Evolutionary conservation across 176 grass and related monocot species (phyloP).

Genomic region (Saccharum officinarum): DNA sequence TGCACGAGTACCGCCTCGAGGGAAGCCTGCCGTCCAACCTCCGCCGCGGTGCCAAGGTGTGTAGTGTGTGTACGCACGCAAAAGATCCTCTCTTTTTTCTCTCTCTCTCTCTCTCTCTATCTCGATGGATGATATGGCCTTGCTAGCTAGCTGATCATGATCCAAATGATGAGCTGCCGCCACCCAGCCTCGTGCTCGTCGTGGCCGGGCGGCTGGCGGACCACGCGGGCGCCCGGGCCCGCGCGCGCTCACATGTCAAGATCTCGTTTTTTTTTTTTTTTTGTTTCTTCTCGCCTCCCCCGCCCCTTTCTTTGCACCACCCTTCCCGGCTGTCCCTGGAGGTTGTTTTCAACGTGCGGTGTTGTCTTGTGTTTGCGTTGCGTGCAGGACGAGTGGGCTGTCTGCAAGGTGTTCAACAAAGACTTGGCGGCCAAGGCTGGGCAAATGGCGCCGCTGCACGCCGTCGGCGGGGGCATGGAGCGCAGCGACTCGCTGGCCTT

Average conservation of each 20-base stretch:
- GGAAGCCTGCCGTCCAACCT: conserved; percentile 50
- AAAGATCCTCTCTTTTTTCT: background rate
- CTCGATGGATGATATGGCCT: background rate
- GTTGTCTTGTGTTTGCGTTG: conserved; percentile 30
- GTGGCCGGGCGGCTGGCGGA: background rate
- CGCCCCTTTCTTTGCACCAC: background rate
- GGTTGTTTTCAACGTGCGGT: conserved; percentile 28
- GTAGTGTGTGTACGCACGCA: background rate
- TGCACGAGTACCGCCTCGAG: conserved; percentile 93
- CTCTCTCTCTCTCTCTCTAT: too few species aligned
- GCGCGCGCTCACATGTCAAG: conserved; percentile 16
- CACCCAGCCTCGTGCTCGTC: background rate
- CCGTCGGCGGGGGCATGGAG: background rate
- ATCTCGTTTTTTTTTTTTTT: background rate
- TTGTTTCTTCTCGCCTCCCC: too few species aligned
- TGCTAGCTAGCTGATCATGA: background rate
- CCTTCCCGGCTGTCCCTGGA: background rate
- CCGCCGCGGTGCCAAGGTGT: conserved; percentile 61
- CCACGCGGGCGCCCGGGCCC: background rate
- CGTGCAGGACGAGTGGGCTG: conserved; percentile 84
- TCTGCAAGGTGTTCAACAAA: conserved; percentile 75
- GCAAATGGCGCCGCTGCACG: background rate
- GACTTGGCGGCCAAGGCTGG: conserved; percentile 39
- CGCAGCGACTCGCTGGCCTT: conserved; percentile 11
- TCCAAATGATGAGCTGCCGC: conserved; percentile 3